phyloP scores from a whole-genome alignment of 176 grass and related monocot species.

The Phyllostachys edulis region DNA sequence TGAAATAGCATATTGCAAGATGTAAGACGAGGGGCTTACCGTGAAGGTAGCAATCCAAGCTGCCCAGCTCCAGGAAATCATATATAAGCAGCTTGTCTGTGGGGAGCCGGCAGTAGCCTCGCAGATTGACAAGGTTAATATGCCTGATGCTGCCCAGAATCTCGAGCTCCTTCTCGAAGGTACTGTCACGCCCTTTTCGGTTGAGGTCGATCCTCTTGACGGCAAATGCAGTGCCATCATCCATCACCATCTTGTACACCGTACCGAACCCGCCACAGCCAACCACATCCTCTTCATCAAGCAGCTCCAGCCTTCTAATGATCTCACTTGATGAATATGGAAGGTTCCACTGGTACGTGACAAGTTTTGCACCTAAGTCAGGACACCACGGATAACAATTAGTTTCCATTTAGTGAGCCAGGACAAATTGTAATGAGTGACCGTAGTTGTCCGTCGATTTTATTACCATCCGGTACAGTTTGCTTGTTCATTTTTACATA shows the following conservation, averaged over 20 bases:
- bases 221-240: constrained; percentile 70
- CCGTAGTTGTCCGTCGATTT: background rate
- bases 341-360: constrained; percentile 93
- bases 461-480: constrained; percentile 57
- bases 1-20: background rate
- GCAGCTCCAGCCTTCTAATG: constrained; percentile 78
- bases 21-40: constrained; percentile 33
- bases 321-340: constrained; percentile 88
- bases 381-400: background rate
- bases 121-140: constrained; percentile 87
- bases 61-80: constrained; percentile 79
- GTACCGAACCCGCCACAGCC: constrained; percentile 91
- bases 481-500: constrained; percentile 84
- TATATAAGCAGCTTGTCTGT: constrained; percentile 79
- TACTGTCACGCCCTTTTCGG: constrained; percentile 48
- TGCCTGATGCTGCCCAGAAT: constrained; percentile 92
- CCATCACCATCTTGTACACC: constrained; percentile 94
- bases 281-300: constrained; percentile 80
- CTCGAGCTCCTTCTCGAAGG: constrained; percentile 90
- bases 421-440: background rate
- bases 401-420: background rate
- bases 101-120: constrained; percentile 75
- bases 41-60: constrained; percentile 80
- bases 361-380: constrained; percentile 75
- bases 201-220: constrained; percentile 85